Evolutionary conservation across 192 early-diverging fungal genomes (phyloP).

Genomic region (Coemansia sp.): DNA sequence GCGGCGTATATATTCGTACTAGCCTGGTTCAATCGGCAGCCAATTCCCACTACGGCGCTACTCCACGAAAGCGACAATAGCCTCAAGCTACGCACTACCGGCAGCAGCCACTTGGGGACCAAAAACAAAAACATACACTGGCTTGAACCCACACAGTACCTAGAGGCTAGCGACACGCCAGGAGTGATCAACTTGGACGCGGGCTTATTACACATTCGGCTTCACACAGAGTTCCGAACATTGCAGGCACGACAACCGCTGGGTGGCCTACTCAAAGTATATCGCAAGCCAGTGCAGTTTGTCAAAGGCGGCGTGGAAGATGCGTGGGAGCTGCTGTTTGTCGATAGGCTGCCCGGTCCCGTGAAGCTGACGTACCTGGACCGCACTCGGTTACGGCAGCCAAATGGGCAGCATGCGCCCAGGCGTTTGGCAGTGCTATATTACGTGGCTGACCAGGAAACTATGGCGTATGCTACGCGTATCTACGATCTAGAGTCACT

Average conservation of each 20-base stretch:
- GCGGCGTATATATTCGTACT: constrained; percentile 40
- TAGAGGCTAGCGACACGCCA: background rate
- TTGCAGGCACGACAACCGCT: constrained; percentile 27
- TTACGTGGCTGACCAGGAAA: constrained; percentile 35
- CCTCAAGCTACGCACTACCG: constrained; percentile 28
- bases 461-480: constrained; percentile 24
- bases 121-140: constrained; percentile 40
- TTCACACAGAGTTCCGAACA: constrained; percentile 46
- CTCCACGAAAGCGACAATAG: constrained; percentile 36
- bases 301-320: constrained; percentile 4
- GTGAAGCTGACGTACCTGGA: constrained; percentile 38
- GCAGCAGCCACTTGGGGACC: constrained; percentile 15
- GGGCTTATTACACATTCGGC: constrained; percentile 39
- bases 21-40: constrained; percentile 51
- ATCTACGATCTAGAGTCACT: constrained; percentile 48
- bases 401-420: constrained; percentile 30
- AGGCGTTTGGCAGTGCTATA: constrained; percentile 45
- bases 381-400: constrained; percentile 38
- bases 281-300: constrained; percentile 39
- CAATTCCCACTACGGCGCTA: constrained; percentile 47
- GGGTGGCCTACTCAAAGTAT: constrained; percentile 45
- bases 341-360: constrained; percentile 43
- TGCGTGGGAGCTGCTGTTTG: constrained; percentile 50
- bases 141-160: constrained; percentile 37
- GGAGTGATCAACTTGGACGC: constrained; percentile 26